Evolutionary conservation across 768 basidiomycete species (phyloP), one percentile per base, ranked within the genome.

Genomic region (Psilocybe cyanescens): DNA sequence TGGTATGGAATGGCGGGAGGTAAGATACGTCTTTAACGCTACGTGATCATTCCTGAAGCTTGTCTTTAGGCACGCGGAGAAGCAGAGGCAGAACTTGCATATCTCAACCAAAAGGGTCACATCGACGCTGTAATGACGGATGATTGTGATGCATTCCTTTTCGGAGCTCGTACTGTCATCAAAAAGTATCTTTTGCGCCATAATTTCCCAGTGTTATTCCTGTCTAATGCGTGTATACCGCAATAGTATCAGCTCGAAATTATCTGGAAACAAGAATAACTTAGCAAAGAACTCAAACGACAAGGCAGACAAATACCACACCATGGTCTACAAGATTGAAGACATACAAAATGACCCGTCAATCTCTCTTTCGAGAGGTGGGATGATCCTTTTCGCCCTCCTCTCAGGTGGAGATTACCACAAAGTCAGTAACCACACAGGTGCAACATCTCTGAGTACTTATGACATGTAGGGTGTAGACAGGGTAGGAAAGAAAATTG

Each of bases 381-480:
- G 86, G 4, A 77, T 88, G 58, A 81, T 90, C 54, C 78, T 91
- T 11, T 84, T 91, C 16, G 90, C 84, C 3, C 78, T 92, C 4
- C 75, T 92, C 17, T 79, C 82, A 8, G 91, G 91, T 0, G 91
- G 89, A 3, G 91, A 93, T 70, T 93, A 92, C 63, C 79, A 86
- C 53, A 66, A 67, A 45, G 68, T 69, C 28, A 16, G 65, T 60
- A 47, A 35, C 9, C 24, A n/a, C 52, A 17, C 0, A 49, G 41
- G 5, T 47, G 11, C 3, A 47, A 24, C 75, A 78, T 8, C 81
- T 73, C 9, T 79, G 81, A 47, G 70, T 16, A 50, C 30, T 57
- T 14, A 28, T 17, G 28, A 16, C 2, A 19, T 30, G 2, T 55
- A 74, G 69, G 73, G 75, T 29, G 62, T 88, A 1, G 69, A 74